Percentiles rank a stretch among this genome's conserved stretches.
Conservation (phyloP, 2,329 filamentous ascomycete species). For the Hypoxylon sp. region DNA sequence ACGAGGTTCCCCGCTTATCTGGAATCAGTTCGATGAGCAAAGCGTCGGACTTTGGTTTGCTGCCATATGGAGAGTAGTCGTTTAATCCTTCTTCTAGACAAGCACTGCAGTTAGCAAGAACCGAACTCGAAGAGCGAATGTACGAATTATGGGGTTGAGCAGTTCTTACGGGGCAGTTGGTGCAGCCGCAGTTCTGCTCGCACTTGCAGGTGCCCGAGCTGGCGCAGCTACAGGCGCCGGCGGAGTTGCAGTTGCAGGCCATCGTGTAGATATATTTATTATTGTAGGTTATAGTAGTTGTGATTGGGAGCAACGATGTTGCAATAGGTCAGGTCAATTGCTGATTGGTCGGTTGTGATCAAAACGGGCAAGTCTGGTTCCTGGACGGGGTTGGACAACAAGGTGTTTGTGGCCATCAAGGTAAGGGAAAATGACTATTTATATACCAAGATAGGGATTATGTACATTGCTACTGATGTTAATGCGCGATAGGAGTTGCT, state of each 20-base stretch:
- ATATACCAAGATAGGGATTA: constrained; percentile 37
- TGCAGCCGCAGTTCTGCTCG: constrained; percentile 51
- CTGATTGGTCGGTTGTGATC: constrained; percentile 45
- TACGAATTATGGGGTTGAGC: not conserved
- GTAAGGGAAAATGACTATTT: constrained; percentile 32
- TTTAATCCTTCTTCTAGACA: constrained; percentile 31
- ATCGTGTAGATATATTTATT: constrained; percentile 37
- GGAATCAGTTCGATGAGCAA: not conserved
- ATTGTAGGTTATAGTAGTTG: constrained; percentile 11
- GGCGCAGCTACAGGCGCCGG: constrained; percentile 49
- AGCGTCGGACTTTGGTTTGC: not conserved
- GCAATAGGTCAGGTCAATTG: constrained; percentile 26
- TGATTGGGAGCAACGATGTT: constrained; percentile 34
- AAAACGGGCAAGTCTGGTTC: constrained; percentile 28
- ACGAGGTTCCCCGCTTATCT: not conserved
- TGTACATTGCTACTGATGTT: not conserved
- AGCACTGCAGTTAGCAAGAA: constrained; percentile 23
- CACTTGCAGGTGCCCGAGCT: constrained; percentile 50
- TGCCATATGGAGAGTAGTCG: too few relatives aligned
- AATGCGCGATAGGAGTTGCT: not conserved
- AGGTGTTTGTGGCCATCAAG: constrained; percentile 41
- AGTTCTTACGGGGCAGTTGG: constrained; percentile 50
- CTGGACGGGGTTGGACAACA: constrained; percentile 29
- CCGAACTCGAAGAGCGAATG: not conserved
- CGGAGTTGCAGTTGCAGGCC: constrained; percentile 51